Base-by-base conservation (phyloP, 352 stramenopile species). In the Globisporangium spinosum region DNA sequence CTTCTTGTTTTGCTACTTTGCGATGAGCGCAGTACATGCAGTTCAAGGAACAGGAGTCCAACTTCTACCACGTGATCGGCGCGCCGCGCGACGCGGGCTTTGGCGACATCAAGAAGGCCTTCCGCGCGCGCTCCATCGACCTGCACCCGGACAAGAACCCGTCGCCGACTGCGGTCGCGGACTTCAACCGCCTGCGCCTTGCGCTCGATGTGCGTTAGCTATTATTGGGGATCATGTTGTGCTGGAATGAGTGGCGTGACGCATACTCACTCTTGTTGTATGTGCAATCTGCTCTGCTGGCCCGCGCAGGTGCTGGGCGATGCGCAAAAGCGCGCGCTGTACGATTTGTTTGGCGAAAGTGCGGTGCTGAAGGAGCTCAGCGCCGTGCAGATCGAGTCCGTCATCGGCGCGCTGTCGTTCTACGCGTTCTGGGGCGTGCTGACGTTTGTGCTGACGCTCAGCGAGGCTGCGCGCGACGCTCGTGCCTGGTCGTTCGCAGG, bases 71-170 rank as follows among this genome's bases (percentile, higher is more conserved):
- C 61, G 77, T 98, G 47, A 77, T 99, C 7, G 90, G 87, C 45
- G 85, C 98, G 51, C 83, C 78, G 23, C 90, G 96, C 63, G 89
- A 97, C 61, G 90, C 93, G 4, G 95, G 82, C 53, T 92, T 92
- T 49, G 67, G 94, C 4, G 97, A 99, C 69, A 98, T 99, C 73
- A 99, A 99, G 77, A 89, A 91, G 34, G 92, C 96, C n/a, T 99
- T 99, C 85, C 97, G 98, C 73, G 80, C 86, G 66, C 85, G 97
- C 29, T 97, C 89, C 8, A 79, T 99, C 17, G 91, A 98, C 77
- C 84, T 99, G 25, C 97, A 99, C 68, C 97, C 97, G 2, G 97
- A 99, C 79, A 99, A 99, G 79, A 99, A 99, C 76, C 88, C 89
- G 58, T 97, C 90, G 32, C 88, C 91, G 15, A 88, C 84, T 29